Evolutionary conservation across 225 moss, liverwort and hornwort genomes (phyloP).

Genomic region (Antitrichia curtipendula): DNA sequence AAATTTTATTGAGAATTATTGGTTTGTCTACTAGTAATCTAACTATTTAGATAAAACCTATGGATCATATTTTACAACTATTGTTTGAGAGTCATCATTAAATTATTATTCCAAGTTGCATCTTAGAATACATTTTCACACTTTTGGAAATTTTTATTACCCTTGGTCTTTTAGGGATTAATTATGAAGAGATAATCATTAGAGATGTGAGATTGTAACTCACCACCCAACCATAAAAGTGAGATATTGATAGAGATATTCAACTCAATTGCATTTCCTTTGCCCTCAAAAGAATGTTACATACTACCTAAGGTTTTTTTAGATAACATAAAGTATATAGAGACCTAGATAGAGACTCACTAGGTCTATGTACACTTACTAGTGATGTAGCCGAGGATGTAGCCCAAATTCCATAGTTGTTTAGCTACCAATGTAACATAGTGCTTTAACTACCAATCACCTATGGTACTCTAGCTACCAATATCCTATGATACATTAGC

Average conservation of each 20-base stretch:
- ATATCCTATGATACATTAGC: background rate
- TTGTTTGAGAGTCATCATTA: no score
- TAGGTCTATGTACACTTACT: background rate
- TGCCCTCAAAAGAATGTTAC: accelerated
- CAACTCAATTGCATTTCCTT: background rate
- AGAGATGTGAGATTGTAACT: background rate
- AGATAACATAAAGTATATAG: background rate
- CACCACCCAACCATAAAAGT: background rate
- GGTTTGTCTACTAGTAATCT: accelerated
- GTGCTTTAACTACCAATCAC: background rate
- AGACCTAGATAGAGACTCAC: background rate
- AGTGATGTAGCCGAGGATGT: background rate
- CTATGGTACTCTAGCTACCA: background rate
- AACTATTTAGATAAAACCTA: no score
- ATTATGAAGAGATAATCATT: no score
- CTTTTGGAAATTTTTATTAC: no score
- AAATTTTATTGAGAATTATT: no score
- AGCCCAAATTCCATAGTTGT: no score
- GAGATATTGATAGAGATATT: no score
- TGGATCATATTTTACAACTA: no score
- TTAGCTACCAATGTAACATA: no score
- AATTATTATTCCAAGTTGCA: background rate
- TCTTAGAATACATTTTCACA: no score
- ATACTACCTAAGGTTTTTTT: no score
- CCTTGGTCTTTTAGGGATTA: no score